Conservation (phyloP, 495 filamentous ascomycete species). For the Zalerion maritima region DNA sequence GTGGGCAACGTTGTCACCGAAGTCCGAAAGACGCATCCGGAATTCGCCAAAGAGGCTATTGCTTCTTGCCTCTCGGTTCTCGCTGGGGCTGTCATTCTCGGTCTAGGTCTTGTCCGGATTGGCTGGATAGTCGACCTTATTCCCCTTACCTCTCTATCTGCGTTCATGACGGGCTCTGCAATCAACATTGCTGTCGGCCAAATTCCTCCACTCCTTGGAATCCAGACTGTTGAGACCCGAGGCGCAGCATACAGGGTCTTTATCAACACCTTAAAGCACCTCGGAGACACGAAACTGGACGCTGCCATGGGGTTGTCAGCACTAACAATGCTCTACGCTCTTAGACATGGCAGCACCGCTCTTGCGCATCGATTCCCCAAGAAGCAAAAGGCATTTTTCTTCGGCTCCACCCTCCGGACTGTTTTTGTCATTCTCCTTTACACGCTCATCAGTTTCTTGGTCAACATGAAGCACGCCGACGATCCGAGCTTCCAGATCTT, state of each 20-base stretch:
- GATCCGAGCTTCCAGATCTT: slow-evolving; percentile 53
- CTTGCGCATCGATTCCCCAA: slow-evolving; percentile 53
- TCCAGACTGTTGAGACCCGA: slow-evolving; percentile 59
- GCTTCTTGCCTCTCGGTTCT: slow-evolving; percentile 72
- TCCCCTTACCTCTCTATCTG: slow-evolving; percentile 75
- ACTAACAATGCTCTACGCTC: slow-evolving; percentile 66
- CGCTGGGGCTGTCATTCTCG: slow-evolving; percentile 64
- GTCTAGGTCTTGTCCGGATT: slow-evolving; percentile 62
- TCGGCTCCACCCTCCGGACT: slow-evolving; percentile 73
- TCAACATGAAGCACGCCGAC: slow-evolving; percentile 43
- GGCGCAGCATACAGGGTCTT: slow-evolving; percentile 71
- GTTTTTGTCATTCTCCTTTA: slow-evolving; percentile 89
- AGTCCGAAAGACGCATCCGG: slow-evolving; percentile 39
- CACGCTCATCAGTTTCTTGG: slow-evolving; percentile 78
- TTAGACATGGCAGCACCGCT: slow-evolving; percentile 54
- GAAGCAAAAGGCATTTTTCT: slow-evolving; percentile 70
- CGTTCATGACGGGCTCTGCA: slow-evolving; percentile 97
- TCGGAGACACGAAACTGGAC: slow-evolving; percentile 53
- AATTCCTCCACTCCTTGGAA: slow-evolving; percentile 71
- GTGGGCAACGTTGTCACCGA: slow-evolving; percentile 64
- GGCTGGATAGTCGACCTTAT: slow-evolving; percentile 97
- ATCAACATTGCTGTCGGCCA: slow-evolving; percentile 86
- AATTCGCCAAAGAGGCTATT: slow-evolving; percentile 45
- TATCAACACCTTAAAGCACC: slow-evolving; percentile 72
- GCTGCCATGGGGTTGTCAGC: slow-evolving; percentile 85